Conservation (phyloP, 345 rosid genomes). For the Hypericum androsaemum region DNA sequence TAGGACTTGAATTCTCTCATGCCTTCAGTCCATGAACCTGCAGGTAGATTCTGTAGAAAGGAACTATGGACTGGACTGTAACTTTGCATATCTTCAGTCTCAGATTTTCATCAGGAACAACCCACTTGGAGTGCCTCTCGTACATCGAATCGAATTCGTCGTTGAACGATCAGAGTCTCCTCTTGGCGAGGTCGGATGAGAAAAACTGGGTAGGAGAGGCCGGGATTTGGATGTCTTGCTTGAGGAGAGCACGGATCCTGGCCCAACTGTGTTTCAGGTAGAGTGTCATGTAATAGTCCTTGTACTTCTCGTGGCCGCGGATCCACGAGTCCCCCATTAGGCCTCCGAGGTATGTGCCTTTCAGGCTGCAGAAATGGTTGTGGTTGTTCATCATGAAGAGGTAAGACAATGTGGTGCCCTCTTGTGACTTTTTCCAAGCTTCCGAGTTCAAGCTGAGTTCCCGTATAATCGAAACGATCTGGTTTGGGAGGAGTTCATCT, state of each 20-base stretch:
- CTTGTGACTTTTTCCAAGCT: conserved; percentile 50
- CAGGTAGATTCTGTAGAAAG: conserved; percentile 42
- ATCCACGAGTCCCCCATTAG: conserved; percentile 83
- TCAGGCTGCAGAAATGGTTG: conserved; percentile 42
- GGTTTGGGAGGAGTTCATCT: conserved; percentile 36
- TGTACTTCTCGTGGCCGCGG: conserved; percentile 51
- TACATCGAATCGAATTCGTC: conserved; percentile 48
- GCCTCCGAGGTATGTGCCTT: conserved; percentile 51
- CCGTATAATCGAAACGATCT: conserved; percentile 40
- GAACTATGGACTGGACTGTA: conserved; percentile 38
- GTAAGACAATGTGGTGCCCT: conserved; percentile 36
- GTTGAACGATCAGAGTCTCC: conserved; percentile 36
- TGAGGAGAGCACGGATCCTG: conserved; percentile 23
- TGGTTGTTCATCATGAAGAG: conserved; percentile 90
- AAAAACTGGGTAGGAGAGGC: conserved; percentile 16
- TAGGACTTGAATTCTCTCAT: conserved; percentile 19
- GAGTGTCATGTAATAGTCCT: conserved; percentile 51
- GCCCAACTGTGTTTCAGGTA: conserved; percentile 69
- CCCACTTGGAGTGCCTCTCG: conserved; percentile 54
- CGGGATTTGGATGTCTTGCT: conserved; percentile 13
- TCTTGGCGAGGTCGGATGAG: conserved; percentile 24
- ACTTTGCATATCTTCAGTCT: conserved; percentile 46
- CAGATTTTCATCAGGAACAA: conserved; percentile 37
- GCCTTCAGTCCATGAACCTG: conserved; percentile 21
- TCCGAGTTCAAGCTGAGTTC: conserved; percentile 61